Base-by-base conservation (phyloP, 1,284 basidiomycete species). In the Cutaneotrichosporon cutaneum region DNA sequence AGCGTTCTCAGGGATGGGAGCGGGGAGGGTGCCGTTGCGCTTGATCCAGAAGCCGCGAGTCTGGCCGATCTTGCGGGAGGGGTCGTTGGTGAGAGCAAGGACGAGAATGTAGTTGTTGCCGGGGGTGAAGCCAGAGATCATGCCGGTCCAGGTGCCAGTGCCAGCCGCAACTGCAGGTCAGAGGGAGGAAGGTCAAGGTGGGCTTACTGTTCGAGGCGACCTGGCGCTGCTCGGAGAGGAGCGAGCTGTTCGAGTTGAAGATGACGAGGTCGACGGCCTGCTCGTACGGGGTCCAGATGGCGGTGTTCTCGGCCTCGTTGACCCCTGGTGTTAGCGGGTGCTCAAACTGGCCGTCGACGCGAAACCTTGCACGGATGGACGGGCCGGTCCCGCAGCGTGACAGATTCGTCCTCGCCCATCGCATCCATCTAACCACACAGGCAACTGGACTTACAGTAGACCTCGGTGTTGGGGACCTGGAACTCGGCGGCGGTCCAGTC, bases 401-500 rank as follows among this genome's bases (percentile, higher is more conserved):
- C 45, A 47, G 0, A 21, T 22, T 14, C 4, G 45, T 26, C n/a
- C 21, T 21, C 44, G 4, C 21, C 1, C 21, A 3, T 4, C 45
- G 18, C 24, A 11, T 24, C 11, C 45, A 14, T 24, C 45, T 21
- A 21, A 8, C 45, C 45, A 24, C 45, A 8, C 21, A 24, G 11
- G 4, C 45, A 33, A 21, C 30, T 3, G n/a, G 14, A 56, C 59
- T 56, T n/a, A 60, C 59, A 60, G 54, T 52, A 60, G 54, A 24
- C 27, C 33, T 50, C 36, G 18, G 26, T 24, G 18, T 36, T 74
- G 60, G 59, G 67, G 27, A 51, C 50, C 32, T 68, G 60, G 60
- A 74, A 77, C 8, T 27, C 16, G 45, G 62, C 53, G 11, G 36
- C 54, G 11, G 66, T 72, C 68, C 70, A 68, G 33, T 39, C 52